Percentiles rank a stretch among this genome's conserved stretches.
These are phyloP conservation scores for Penicillium robsamsonii DNA, from an alignment of 495 filamentous ascomycete genomes.

Conservation along the genomic window DNA sequence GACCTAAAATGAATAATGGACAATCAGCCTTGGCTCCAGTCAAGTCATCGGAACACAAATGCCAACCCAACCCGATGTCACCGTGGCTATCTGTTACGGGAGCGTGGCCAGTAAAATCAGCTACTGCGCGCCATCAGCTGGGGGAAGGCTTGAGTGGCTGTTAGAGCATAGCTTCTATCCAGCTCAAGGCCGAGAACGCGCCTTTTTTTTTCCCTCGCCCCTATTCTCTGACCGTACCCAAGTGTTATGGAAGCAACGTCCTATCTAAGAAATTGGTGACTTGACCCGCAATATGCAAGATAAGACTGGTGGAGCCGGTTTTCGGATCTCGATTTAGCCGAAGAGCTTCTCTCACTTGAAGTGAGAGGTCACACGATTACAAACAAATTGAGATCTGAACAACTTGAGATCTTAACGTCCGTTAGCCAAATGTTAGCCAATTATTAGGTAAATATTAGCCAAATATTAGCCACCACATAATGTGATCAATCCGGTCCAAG, in stretches of 20 bases:
- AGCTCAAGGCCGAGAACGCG: constrained; percentile 7
- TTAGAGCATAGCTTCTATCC: constrained; percentile 5
- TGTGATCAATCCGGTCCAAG: background rate
- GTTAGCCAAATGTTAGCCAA: background rate
- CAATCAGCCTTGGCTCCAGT: background rate
- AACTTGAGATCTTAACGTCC: background rate
- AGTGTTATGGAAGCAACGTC: background rate
- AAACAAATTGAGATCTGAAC: background rate
- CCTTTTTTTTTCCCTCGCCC: background rate
- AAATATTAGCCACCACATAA: background rate
- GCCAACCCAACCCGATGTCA: constrained; percentile 25
- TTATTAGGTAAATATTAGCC: too few species aligned
- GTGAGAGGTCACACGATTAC: background rate
- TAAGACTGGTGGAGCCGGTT: background rate
- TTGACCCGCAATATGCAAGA: background rate
- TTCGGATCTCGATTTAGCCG: background rate
- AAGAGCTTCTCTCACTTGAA: background rate
- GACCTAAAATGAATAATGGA: background rate
- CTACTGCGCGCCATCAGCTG: constrained; percentile 17
- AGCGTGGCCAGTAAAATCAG: constrained; percentile 23
- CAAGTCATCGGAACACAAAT: constrained; percentile 7
- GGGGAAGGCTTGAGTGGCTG: constrained; percentile 12
- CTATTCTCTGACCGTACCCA: background rate
- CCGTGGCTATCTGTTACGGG: constrained; percentile 20
- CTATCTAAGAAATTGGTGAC: background rate